Conservation (phyloP, 768 basidiomycete genomes). For the Lactarius vividus region DNA sequence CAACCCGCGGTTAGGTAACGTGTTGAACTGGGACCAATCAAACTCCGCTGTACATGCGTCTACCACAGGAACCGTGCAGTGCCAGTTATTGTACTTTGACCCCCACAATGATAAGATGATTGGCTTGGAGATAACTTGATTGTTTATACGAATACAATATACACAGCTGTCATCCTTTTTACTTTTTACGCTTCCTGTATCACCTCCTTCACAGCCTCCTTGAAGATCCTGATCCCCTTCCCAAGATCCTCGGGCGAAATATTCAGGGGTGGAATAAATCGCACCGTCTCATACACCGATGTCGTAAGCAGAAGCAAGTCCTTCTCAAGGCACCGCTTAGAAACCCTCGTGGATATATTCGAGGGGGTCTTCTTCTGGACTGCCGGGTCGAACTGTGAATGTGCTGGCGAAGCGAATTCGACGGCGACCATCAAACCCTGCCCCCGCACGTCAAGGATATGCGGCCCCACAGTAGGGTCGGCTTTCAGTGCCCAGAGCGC, state of each 20-base stretch:
- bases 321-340: constrained; percentile 79
- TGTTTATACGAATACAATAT: background rate
- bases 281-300: constrained; percentile 79
- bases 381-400: constrained; percentile 49
- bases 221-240: constrained; percentile 64
- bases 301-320: constrained; percentile 88
- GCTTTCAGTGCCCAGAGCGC: constrained; percentile 55
- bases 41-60: background rate
- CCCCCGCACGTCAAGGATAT: constrained; percentile 86
- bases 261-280: constrained; percentile 93
- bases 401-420: constrained; percentile 68
- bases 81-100: too few relatives aligned
- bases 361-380: constrained; percentile 39
- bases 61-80: too few relatives aligned
- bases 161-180: background rate
- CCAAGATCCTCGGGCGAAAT: constrained; percentile 71
- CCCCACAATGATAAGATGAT: background rate
- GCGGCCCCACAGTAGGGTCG: constrained; percentile 48
- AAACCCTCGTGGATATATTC: constrained; percentile 65
- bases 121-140: background rate
- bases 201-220: constrained; percentile 68
- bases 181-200: constrained; percentile 41
- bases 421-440: constrained; percentile 86
- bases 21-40: background rate
- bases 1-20: background rate